Evolutionary conservation across 352 stramenopile species (phyloP).

Genomic region (Phytophthora citricola): DNA sequence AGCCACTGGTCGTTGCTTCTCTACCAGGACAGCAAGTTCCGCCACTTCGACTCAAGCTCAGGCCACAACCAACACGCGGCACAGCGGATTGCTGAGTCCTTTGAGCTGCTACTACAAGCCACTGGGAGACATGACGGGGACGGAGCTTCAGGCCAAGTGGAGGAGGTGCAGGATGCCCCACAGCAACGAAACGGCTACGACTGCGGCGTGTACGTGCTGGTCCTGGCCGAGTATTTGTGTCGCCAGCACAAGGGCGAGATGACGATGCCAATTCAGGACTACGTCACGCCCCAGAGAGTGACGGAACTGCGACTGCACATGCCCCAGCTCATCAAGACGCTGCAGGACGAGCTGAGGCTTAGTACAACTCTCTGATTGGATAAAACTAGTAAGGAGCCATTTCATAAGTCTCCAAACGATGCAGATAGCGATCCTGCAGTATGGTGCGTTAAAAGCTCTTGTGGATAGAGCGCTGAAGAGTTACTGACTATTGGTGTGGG

Average conservation of each 20-base stretch:
- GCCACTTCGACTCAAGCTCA: conserved; percentile 81
- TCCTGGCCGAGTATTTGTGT: conserved; percentile 70
- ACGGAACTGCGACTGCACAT: conserved; percentile 59
- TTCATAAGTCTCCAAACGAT: conserved; percentile 30
- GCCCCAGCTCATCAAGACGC: conserved; percentile 43
- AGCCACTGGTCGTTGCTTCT: conserved; percentile 84
- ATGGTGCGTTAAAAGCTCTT: conserved; percentile 48
- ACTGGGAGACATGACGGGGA: conserved; percentile 15
- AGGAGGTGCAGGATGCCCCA: conserved; percentile 46
- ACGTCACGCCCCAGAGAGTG: conserved; percentile 59
- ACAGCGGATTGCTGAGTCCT: conserved; percentile 43
- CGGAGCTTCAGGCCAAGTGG: conserved; percentile 21
- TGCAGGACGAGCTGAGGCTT: conserved; percentile 10
- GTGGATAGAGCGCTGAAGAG: neutral
- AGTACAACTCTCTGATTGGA: conserved; percentile 18
- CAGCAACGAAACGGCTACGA: conserved; percentile 86
- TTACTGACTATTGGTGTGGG: neutral
- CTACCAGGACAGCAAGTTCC: conserved; percentile 46
- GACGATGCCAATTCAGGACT: conserved; percentile 37
- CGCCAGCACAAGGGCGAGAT: conserved; percentile 26
- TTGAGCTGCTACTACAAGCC: conserved; percentile 48
- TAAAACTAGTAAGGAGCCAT: conserved; percentile 8
- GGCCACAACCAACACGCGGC: conserved; percentile 64
- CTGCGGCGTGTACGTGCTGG: conserved; percentile 83
- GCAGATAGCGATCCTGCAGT: conserved; percentile 83